A percentile compares a stretch with the other conserved stretches of the same genome.
These are phyloP conservation scores for Salix dunnii DNA, from an alignment of 345 rosid genomes.

Conservation along the genomic window DNA sequence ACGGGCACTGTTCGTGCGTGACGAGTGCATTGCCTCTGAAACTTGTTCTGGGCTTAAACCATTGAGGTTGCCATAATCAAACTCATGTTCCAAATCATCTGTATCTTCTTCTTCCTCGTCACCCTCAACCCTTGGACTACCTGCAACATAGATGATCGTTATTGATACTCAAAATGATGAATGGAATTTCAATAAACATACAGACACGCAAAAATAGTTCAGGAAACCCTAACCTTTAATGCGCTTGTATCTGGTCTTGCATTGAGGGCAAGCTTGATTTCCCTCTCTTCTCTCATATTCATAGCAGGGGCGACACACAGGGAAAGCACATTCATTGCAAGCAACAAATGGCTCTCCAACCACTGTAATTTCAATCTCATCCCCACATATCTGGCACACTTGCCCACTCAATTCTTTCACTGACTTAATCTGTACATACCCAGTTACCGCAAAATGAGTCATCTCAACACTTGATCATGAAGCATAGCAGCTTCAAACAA, in stretches of 20 bases:
- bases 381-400: conserved; percentile 87
- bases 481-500: conserved; percentile 1
- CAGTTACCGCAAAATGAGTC: conserved; percentile 1
- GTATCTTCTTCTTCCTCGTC: conserved; percentile 94
- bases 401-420: conserved; percentile 86
- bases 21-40: conserved; percentile 54
- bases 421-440: conserved; percentile 64
- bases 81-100: conserved; percentile 92
- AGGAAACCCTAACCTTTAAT: conserved; percentile 59
- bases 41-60: conserved; percentile 55
- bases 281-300: conserved; percentile 97
- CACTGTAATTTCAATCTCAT: conserved; percentile 70
- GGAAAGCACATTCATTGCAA: conserved; percentile 97
- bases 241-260: conserved; percentile 88
- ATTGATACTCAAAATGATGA: background rate
- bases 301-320: conserved; percentile 93
- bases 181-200: background rate
- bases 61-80: conserved; percentile 54
- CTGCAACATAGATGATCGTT: conserved; percentile 37
- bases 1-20: conserved; percentile 58
- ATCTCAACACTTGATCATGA: conserved; percentile 17
- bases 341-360: conserved; percentile 84
- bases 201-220: background rate
- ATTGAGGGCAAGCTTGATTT: conserved; percentile 93
- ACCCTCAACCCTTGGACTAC: conserved; percentile 92